Evolutionary conservation across 371 early-diverging fungal species (phyloP).

Genomic region (Apophysomyces elegans): DNA sequence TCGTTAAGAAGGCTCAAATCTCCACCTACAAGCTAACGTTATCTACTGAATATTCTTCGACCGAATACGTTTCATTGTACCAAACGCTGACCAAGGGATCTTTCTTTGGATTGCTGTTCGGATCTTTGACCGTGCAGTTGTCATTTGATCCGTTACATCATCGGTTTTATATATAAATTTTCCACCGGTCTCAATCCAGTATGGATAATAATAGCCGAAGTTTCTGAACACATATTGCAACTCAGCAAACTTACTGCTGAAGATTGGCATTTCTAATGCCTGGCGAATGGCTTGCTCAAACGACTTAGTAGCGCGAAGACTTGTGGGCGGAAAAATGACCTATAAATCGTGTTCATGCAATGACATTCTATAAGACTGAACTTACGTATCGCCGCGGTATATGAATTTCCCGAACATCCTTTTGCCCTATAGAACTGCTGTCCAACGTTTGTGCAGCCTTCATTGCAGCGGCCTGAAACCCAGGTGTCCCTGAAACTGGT

Average conservation of each 20-base stretch:
- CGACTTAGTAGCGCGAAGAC: background rate
- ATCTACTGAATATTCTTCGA: no score
- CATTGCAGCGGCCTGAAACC: background rate
- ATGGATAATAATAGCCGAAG: background rate
- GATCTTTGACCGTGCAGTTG: no score
- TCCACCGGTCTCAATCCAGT: background rate
- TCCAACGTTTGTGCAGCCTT: background rate
- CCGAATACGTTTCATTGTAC: no score
- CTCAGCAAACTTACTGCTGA: background rate
- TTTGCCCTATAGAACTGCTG: background rate
- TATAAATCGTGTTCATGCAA: background rate
- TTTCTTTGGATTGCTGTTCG: no score
- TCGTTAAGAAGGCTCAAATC: no score
- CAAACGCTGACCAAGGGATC: no score
- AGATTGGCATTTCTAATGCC: background rate
- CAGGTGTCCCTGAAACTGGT: background rate
- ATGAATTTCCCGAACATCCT: background rate
- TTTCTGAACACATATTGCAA: background rate
- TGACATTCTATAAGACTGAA: background rate
- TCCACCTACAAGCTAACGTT: no score
- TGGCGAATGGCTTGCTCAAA: background rate
- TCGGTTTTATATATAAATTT: no score
- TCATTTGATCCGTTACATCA: no score
- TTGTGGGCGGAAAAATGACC: background rate
- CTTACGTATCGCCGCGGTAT: background rate